Evolutionary conservation across 2,329 filamentous ascomycete genomes (phyloP).

Genomic region (Cercospora sp.): DNA sequence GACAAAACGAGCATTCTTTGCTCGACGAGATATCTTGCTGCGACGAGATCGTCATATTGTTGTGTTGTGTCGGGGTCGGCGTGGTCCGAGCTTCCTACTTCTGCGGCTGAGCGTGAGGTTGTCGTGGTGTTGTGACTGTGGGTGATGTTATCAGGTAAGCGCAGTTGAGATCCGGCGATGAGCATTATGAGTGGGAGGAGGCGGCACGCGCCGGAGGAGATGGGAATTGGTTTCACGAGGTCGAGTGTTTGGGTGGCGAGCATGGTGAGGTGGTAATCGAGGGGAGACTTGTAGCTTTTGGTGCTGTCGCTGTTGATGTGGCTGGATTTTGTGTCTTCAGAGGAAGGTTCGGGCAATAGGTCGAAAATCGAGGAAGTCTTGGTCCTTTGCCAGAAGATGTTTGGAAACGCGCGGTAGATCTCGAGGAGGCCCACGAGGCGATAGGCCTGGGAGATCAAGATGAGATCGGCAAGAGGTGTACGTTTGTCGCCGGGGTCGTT

Average conservation of each 20-base stretch:
- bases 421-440: constrained; percentile 56
- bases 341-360: neutral
- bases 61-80: neutral
- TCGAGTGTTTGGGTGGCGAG: constrained; percentile 55
- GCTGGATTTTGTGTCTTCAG: neutral
- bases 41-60: constrained; percentile 25
- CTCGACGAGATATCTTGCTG: constrained; percentile 52
- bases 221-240: constrained; percentile 52
- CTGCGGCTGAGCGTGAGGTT: neutral
- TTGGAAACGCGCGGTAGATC: constrained; percentile 57
- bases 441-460: constrained; percentile 56
- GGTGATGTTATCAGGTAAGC: constrained; percentile 40
- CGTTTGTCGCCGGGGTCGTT: constrained; percentile 54
- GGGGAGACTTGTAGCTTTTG: constrained; percentile 18
- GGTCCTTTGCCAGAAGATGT: constrained; percentile 8
- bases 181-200: constrained; percentile 57
- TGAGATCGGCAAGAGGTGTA: constrained; percentile 56
- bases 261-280: constrained; percentile 50
- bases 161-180: constrained; percentile 53
- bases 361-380: neutral
- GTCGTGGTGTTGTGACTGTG: constrained; percentile 40
- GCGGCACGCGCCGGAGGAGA: constrained; percentile 56
- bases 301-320: neutral
- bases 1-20: constrained; percentile 50
- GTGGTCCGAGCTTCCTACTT: neutral